Base-by-base conservation (phyloP, 1,284 basidiomycete genomes). In the Tilletiopsis washingtonensis region DNA sequence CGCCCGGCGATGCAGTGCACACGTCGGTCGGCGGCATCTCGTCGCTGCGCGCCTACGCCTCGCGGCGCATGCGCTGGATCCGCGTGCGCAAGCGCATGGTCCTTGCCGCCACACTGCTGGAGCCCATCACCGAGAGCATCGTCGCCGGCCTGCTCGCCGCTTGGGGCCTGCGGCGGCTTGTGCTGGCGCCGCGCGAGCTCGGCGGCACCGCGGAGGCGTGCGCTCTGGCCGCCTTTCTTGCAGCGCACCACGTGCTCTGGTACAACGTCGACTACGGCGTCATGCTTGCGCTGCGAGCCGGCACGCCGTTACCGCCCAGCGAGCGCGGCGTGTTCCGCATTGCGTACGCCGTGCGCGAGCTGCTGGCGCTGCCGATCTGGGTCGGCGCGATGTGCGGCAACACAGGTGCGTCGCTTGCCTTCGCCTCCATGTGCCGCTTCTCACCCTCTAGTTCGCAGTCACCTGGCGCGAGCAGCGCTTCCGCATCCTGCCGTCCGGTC, bases 31-130 rank as follows among this genome's bases (percentile, higher is more conserved):
- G 70, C 21, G 70, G 70, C 40, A 68, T 73, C 38, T 57, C 62
- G 14, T 62, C 62, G n/a, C 45, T 73, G 17, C 43, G 51, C 17
- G 67, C 65, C 53, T 73, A 73, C 47, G 58, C 61, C 2, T 46
- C 51, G 24, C 56, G 70, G 24, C 52, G 70, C 12, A 68, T 71
- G 61, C 61, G 70, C n/a, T 73, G 70, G 70, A 73, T 73, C 25
- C 64, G 70, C 19, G 70, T 73, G 25, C 59, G 70, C 37, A 67
- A 64, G 27, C 60, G 62, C 58, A 73, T 73, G 69, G 59, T 64
- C 9, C 57, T 63, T 1, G 63, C 54, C 11, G 69, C 70, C 4
- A 73, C 70, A 3, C 44, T 61, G 39, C 44, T 66, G 32, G 70
- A 73, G 47, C 70, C 70, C 3, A 53, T 73, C 36, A 73, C 70